Base-by-base conservation (phyloP, 2,329 filamentous ascomycete genomes). In the Botryotinia globosa region DNA sequence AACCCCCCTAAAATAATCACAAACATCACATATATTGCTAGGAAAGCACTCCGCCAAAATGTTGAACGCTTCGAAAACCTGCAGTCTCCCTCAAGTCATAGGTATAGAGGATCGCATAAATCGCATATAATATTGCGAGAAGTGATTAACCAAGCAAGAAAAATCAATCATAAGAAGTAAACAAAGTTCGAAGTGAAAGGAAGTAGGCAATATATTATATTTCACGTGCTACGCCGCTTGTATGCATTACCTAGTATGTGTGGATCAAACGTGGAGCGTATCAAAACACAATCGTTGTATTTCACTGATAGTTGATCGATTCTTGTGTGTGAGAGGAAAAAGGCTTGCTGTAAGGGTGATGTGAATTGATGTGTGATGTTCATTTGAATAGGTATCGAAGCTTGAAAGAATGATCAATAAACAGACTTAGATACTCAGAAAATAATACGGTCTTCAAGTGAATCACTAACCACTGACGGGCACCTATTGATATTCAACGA, bases 1-100 rank as follows among this genome's bases (percentile, higher is more conserved):
- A n/a, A 4, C 12, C 0, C 1, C 5, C 12, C 25, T 14, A 54
- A 16, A 0, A 14, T 1, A 39, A 8, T n/a, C 25, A 6, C 5
- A 16, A 12, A 9, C 8, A 1, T 37, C 3, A 25, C 22, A 16
- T 12, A 61, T 10, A 12, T 25, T 10, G 6, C 16, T 34, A 34
- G 34, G 10, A 37, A 14, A 37, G 14, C 14, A 14, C 22, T 61
- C 20, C 2, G 0, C 3, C 22, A 2, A 61, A 16, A 25, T 4
- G 7, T 34, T 37, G 5, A 10, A 37, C 37, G 10, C 32, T 14
- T 61, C 2, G 20, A 37, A 37, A 7, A 14, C 3, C 8, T 10
- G 1, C 12, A 37, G 22, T 61, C 58, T 39, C 34, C 5, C 8
- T 14, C 37, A 7, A 39, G 58, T 1, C 37, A 25, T 0, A 25